Base-by-base conservation (phyloP, 352 stramenopile species). In the Blastocystis sp. region DNA sequence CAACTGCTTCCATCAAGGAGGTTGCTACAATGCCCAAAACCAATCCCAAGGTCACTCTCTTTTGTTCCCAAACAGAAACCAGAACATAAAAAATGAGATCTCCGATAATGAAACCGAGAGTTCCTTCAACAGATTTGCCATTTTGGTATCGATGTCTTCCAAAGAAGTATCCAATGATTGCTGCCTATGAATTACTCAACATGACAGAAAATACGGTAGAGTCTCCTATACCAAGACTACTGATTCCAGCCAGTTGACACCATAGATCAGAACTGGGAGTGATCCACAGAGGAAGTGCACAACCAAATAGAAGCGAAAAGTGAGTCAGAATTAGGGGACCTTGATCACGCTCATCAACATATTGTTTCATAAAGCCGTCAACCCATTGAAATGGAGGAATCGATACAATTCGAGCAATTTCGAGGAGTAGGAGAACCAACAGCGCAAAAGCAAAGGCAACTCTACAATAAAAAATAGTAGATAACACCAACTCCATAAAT, bases 251-350 rank as follows among this genome's bases (percentile, higher is more conserved):
- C 1, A 80, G 58, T 32, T 27, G 21, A 58, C 21, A 11, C 3
- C 6, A 46, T 21, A 24, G 2, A 7, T 80, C 69, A 42, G 37
- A 19, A 3, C 19, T 32, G 54, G 14, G 24, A 39, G 14, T 43
- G 43, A 61, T 29, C 75, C 75, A 86, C 21, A 69, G 14, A 24
- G 75, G 75, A 24, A 86, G 21, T 16, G 75, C 75, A 43, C 75
- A 86, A 12, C 51, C 51, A 6, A 86, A 58, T 0, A 86, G 42
- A 12, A 86, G 61, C 14, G 75, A 86, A 52, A 86, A 75, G 37
- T 86, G 75, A 35, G 75, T 73, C 37, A 86, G 46, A n/a, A 86
- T 74, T 7, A 86, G 27, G 9, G 57, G 61, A 4, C 75, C 75
- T 4, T 14, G 1, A 37, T 86, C 75, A 51, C 75, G 75, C 27